Conservation (phyloP, 176 grass and related monocot genomes). For the Triticum turgidum region DNA sequence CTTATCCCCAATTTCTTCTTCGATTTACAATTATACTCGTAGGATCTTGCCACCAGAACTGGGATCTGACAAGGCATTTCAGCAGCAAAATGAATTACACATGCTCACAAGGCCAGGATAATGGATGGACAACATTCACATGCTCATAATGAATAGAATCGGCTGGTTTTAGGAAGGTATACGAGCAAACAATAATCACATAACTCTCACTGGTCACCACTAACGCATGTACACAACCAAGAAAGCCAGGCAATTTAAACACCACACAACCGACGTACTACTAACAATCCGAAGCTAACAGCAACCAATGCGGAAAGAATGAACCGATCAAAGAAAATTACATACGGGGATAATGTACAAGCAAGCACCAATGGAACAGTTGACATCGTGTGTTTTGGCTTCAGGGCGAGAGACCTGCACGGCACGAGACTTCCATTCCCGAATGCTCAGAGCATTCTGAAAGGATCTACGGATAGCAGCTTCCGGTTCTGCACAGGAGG, state of each 20-base stretch:
- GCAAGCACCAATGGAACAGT: slow-evolving; percentile 47
- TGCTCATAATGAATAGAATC: background rate
- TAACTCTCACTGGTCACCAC: slow-evolving; percentile 21
- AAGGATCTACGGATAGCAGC: slow-evolving; percentile 54
- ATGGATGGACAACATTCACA: background rate
- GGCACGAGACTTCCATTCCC: background rate
- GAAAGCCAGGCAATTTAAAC: background rate
- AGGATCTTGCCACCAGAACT: no score
- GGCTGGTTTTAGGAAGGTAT: background rate
- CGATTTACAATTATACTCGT: no score
- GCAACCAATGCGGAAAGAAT: slow-evolving; percentile 36
- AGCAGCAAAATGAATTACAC: no score
- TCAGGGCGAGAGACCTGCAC: background rate
- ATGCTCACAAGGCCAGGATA: no score
- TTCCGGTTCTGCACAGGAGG: slow-evolving; percentile 86
- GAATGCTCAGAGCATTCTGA: slow-evolving; percentile 41
- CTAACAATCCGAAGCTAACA: slow-evolving; percentile 30
- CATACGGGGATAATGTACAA: slow-evolving; percentile 50
- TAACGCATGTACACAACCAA: slow-evolving; percentile 44
- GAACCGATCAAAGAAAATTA: slow-evolving; percentile 9
- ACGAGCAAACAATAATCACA: background rate
- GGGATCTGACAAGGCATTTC: no score
- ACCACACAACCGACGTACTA: slow-evolving; percentile 2
- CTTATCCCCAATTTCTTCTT: no score
- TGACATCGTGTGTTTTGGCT: background rate